phyloP scores from a whole-genome alignment of 1,284 basidiomycete genomes.

The Rhodotorula sp. region DNA sequence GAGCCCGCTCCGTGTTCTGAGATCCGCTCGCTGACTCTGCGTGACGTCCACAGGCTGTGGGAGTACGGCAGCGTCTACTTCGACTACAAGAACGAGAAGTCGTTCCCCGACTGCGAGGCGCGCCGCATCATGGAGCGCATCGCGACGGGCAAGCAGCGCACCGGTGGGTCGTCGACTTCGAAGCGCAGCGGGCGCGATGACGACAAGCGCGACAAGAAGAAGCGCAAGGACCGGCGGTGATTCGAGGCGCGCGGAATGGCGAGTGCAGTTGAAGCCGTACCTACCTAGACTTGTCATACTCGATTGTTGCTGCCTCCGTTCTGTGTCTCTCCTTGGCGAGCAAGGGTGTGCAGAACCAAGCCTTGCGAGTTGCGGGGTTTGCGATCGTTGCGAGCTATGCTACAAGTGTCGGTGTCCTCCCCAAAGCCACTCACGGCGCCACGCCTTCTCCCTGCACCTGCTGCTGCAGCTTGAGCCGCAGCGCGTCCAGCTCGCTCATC shows the following conservation, averaged over 20 bases:
- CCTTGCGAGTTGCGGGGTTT: too few relatives aligned
- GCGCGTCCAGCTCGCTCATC: too few relatives aligned
- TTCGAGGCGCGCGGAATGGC: neutral
- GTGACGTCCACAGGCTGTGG: conserved; percentile 63
- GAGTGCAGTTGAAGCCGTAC: neutral
- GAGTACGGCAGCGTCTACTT: conserved; percentile 81
- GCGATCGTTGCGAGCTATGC: too few relatives aligned
- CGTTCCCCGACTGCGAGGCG: conserved; percentile 70
- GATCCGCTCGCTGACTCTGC: neutral
- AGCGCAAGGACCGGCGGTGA: conserved; percentile 26
- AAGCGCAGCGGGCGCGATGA: conserved; percentile 9
- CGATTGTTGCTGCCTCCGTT: too few relatives aligned
- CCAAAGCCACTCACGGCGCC: too few relatives aligned
- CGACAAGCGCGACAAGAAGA: conserved; percentile 31
- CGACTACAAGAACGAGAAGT: conserved; percentile 57
- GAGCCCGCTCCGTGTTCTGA: too few relatives aligned
- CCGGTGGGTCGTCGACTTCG: neutral
- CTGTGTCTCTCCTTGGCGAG: too few relatives aligned
- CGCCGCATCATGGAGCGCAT: conserved; percentile 66
- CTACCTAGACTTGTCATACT: too few relatives aligned
- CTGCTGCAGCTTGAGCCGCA: too few relatives aligned
- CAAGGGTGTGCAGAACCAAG: too few relatives aligned
- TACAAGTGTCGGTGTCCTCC: too few relatives aligned
- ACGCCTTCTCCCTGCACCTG: too few relatives aligned
- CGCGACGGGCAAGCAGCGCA: conserved; percentile 13